Conservation (phyloP, 140 eudicot genomes). For the Stevia rebaudiana region DNA sequence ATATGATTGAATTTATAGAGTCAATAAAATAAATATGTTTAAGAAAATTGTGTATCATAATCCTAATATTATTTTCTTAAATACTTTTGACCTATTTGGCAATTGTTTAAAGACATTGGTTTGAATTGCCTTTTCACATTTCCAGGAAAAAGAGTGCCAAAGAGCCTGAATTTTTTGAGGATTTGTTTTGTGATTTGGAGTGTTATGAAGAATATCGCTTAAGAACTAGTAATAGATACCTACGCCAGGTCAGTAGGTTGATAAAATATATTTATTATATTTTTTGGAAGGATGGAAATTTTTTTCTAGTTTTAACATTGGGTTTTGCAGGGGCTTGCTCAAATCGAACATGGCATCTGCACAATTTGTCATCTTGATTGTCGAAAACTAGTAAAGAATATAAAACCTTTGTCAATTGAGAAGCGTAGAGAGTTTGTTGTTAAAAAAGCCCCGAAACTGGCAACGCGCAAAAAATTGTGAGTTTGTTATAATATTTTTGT, state of each 20-base stretch:
- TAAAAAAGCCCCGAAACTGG: constrained; percentile 60
- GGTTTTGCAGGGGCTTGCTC: constrained; percentile 65
- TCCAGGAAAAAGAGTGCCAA: constrained; percentile 72
- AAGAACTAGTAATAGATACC: constrained; percentile 68
- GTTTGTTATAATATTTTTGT: constrained; percentile 19
- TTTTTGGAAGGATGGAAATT: background rate
- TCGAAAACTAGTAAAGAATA: constrained; percentile 66
- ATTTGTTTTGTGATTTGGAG: constrained; percentile 71
- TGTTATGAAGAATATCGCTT: constrained; percentile 75
- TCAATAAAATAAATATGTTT: background rate
- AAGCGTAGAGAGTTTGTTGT: constrained; percentile 54
- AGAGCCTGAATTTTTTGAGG: constrained; percentile 79
- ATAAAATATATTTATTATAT: background rate
- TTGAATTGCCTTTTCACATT: constrained; percentile 4
- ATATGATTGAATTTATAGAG: background rate
- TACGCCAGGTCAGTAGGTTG: constrained; percentile 66
- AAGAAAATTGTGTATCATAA: background rate
- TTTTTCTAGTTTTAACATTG: constrained; percentile 9
- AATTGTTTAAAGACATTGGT: background rate
- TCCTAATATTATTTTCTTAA: background rate
- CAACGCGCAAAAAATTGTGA: constrained; percentile 54
- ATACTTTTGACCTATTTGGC: constrained; percentile 1
- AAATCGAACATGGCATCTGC: constrained; percentile 83
- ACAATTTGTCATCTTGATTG: constrained; percentile 71
- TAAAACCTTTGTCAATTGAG: constrained; percentile 52